Evolutionary conservation across 805 yeast genomes (phyloP), one percentile per base, ranked within the genome.

Genomic region (Limtongia smithiae): DNA sequence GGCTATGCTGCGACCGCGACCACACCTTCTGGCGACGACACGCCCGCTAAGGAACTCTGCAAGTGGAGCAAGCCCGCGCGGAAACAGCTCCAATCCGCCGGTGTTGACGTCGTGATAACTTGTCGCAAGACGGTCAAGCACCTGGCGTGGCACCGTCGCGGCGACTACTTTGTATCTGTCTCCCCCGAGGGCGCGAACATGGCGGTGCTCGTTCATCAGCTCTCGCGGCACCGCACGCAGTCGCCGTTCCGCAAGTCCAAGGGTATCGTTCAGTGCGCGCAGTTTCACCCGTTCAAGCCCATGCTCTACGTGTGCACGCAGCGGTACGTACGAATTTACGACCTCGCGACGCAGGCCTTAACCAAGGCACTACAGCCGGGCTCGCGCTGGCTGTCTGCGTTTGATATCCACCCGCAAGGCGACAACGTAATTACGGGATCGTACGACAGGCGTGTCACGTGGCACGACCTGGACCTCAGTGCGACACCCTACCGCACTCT

Each of bases 271-370:
- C 89, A 89, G 83, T 95, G 89, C 66, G 97, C 96, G 55, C 85
- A 84, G 68, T 93, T 93, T 81, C 98, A 93, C 69, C 98, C 98
- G 27, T 83, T 85, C 71, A 83, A 86, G 63, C 98, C 98, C 21
- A 94, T 87, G 65, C 75, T 93, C 54, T 85, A 86, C 63, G 97
- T 93, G 5, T 44, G 33, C 61, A 85, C 96, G 9, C 98, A 93
- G 72, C 79, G 97, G 64, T 86, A 89, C 60, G 78, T 93, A 57
- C 81, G 96, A 60, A 80, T 93, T 46, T 93, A 93, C 68, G 96
- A 93, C 67, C 77, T 93, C 62, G 79, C 94, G 24, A 85, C 82
- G 62, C 98, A 93, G 73, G 79, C 77, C 20, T 69, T 93, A 58
- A 75, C 85, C 51, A 89, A 88, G 75, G 87, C 89, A 62, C 73